Evolutionary conservation across 345 rosid species (phyloP).

Genomic region (Adansonia digitata): DNA sequence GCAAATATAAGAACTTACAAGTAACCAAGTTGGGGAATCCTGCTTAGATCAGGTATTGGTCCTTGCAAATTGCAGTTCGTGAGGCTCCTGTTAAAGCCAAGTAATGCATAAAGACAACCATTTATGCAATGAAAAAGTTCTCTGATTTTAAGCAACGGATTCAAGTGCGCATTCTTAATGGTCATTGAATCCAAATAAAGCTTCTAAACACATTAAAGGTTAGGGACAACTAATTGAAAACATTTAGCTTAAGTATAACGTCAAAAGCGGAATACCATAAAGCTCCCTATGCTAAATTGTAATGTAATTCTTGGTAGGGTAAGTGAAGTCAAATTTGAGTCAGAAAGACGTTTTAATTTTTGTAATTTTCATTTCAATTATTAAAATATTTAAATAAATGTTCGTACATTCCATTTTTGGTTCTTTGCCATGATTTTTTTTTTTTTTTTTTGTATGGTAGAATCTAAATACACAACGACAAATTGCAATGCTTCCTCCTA

Average conservation of each 20-base stretch:
- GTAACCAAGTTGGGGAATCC: slow-evolving; percentile 68
- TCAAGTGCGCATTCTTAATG: background rate
- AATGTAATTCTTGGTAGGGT: background rate
- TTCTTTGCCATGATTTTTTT: background rate
- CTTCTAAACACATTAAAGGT: slow-evolving; percentile 4
- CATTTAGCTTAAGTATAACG: background rate
- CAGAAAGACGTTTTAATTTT: background rate
- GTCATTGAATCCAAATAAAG: slow-evolving; percentile 1
- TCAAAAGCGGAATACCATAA: background rate
- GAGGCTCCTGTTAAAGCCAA: slow-evolving; percentile 65
- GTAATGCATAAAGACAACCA: slow-evolving; percentile 13
- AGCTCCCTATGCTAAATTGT: background rate
- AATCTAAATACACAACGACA: background rate
- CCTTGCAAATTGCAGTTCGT: slow-evolving; percentile 89
- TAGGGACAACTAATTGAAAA: background rate
- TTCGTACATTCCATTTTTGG: background rate
- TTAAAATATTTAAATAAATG: background rate
- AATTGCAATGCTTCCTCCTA: slow-evolving; percentile 8
- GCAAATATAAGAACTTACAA: slow-evolving; percentile 46
- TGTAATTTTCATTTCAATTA: background rate
- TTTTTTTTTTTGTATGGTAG: background rate
- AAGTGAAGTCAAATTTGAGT: background rate
- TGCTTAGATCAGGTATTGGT: slow-evolving; percentile 78
- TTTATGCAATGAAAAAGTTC: background rate
- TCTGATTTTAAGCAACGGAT: background rate